A percentile compares a stretch with the other conserved stretches of the same genome.
phyloP scores from a whole-genome alignment of 768 basidiomycete genomes.

The Suillus subluteus region DNA sequence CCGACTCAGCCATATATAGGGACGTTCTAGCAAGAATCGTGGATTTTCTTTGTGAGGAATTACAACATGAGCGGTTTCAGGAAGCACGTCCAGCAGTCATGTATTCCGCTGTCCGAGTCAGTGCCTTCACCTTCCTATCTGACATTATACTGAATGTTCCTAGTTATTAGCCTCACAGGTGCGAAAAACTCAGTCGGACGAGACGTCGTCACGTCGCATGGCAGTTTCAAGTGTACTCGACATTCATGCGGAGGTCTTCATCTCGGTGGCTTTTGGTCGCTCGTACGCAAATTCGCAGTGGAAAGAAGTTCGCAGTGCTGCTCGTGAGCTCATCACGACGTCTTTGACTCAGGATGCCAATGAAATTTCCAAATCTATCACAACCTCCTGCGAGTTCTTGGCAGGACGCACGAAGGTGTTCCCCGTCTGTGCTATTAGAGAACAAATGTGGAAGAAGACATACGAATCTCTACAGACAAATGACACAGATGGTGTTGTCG shows the following conservation, averaged over 20 bases:
- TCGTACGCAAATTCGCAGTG: conserved; percentile 44
- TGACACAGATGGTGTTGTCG: conserved; percentile 61
- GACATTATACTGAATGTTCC: conserved; percentile 15
- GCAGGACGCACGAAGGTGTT: conserved; percentile 35
- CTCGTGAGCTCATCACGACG: conserved; percentile 44
- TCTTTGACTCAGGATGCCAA: conserved; percentile 39
- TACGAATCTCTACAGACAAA: conserved; percentile 61
- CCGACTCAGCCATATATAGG: conserved; percentile 50
- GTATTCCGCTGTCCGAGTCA: conserved; percentile 62
- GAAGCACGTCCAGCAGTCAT: conserved; percentile 63
- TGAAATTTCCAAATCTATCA: conserved; percentile 35
- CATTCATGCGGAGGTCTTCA: conserved; percentile 53
- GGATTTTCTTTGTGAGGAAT: conserved; percentile 77
- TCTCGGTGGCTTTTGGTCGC: conserved; percentile 49
- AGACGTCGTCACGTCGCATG: conserved; percentile 28
- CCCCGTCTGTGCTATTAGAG: conserved; percentile 46
- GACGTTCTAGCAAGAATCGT: conserved; percentile 74
- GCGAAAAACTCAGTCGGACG: conserved; percentile 35
- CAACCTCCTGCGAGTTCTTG: conserved; percentile 37
- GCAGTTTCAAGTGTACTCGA: conserved; percentile 45
- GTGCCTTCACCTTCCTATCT: conserved; percentile 29
- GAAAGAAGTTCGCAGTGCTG: conserved; percentile 42
- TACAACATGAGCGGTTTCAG: conserved; percentile 77
- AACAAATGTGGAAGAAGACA: conserved; percentile 68
- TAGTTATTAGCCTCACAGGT: conserved; percentile 40